Percentiles rank a stretch among this genome's conserved stretches.
Conservation (phyloP, 2,329 filamentous ascomycete genomes). For the Paecilomyces variotii region DNA sequence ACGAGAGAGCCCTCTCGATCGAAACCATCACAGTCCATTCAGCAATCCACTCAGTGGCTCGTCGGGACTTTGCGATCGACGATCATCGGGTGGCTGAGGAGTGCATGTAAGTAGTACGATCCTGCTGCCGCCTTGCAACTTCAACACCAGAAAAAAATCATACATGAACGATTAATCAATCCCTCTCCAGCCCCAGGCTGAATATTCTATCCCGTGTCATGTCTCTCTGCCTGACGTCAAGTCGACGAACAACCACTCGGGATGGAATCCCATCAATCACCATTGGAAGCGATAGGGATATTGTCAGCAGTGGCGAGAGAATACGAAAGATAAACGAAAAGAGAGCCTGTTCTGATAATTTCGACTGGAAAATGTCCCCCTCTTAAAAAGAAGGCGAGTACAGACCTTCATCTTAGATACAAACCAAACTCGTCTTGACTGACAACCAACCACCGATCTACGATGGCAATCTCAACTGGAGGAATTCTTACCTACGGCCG, state of each 20-base stretch:
- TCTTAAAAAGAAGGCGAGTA: not conserved
- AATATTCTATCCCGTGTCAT: not conserved
- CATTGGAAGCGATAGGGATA: not conserved
- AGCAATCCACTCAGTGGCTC: not conserved
- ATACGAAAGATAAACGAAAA: not conserved
- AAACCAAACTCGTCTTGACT: not conserved
- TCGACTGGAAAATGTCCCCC: not conserved
- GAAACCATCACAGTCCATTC: too few relatives aligned
- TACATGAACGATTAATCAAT: too few relatives aligned
- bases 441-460: not conserved
- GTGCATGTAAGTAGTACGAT: not conserved
- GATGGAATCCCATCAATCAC: not conserved
- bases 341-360: not conserved
- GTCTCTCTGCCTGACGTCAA: not conserved
- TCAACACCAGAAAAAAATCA: too few relatives aligned
- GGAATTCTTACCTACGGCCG: conserved; percentile 1
- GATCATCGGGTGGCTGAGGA: not conserved
- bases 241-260: not conserved
- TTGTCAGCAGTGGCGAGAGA: not conserved
- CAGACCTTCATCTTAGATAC: not conserved
- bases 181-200: too few relatives aligned
- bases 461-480: conserved; percentile 2
- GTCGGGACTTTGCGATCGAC: not conserved
- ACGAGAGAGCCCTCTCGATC: too few relatives aligned
- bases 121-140: too few relatives aligned